phyloP scores from a whole-genome alignment of 164 flowering plant species.

The Tetracentron sinense region DNA sequence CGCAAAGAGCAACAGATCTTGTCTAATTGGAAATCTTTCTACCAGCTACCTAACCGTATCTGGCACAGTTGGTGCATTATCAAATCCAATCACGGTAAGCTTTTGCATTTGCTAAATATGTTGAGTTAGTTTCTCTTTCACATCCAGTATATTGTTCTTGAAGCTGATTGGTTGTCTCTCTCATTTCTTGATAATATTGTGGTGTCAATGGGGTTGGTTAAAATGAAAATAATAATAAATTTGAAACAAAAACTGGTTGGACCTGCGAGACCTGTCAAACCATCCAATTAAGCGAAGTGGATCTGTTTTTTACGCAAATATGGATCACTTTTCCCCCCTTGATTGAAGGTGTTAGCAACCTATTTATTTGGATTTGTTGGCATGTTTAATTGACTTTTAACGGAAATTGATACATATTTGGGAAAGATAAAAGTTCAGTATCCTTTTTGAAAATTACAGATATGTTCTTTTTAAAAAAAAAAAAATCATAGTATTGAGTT shows the following conservation, averaged over 20 bases:
- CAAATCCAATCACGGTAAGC: constrained; percentile 36
- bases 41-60: background rate
- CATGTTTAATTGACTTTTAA: background rate
- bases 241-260: background rate
- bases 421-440: no score
- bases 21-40: constrained; percentile 14
- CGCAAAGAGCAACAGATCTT: constrained; percentile 20
- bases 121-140: background rate
- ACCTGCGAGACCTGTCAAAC: background rate
- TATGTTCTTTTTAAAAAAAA: no score
- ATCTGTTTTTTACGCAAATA: background rate
- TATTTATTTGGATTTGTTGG: background rate
- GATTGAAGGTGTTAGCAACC: no score
- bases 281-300: background rate
- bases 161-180: background rate
- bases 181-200: background rate
- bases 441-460: no score
- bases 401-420: no score
- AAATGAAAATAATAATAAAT: background rate
- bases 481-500: no score
- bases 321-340: background rate
- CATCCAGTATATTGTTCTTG: background rate
- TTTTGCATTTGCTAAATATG: background rate
- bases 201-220: background rate
- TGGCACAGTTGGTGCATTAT: constrained; percentile 15